Base-by-base conservation (phyloP, 164 flowering plant genomes). In the Akebia trifoliata region DNA sequence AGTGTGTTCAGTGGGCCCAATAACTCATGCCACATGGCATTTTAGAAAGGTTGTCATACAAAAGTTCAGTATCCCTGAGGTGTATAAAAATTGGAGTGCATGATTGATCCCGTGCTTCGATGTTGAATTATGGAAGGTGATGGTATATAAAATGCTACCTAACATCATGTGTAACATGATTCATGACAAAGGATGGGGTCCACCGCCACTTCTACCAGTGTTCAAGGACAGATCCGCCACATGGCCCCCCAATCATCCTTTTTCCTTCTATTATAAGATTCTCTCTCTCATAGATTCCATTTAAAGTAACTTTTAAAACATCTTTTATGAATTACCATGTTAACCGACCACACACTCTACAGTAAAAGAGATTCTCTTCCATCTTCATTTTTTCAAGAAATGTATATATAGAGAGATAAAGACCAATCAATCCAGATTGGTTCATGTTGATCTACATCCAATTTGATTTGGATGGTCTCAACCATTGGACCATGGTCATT, bases 31-130 rank as follows among this genome's bases (percentile, higher is more conserved):
- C n/a, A n/a, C n/a, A n/a, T n/a, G n/a, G n/a, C n/a, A n/a, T n/a
- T n/a, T n/a, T n/a, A n/a, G n/a, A n/a, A n/a, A n/a, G n/a, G n/a
- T n/a, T n/a, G n/a, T n/a, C n/a, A n/a, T n/a, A n/a, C n/a, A n/a
- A n/a, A n/a, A n/a, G n/a, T n/a, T n/a, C n/a, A n/a, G n/a, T n/a
- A n/a, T n/a, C n/a, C n/a, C n/a, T n/a, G n/a, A n/a, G n/a, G n/a
- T n/a, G n/a, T n/a, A n/a, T n/a, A n/a, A n/a, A n/a, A n/a, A n/a
- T n/a, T n/a, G n/a, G n/a, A n/a, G n/a, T n/a, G n/a, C 15, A 62
- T 62, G 62, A 67, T 67, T 61, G 62, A 36, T 31, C 14, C 8
- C 45, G 28, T 43, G 28, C 48, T 55, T 55, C 50, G 56, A 60
- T 60, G 65, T 66, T 65, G 56, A 42, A 56, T 40, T 22, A 56